These are phyloP conservation scores for Prototheca stagnorum DNA, from an alignment of 163 green algal species.

Conservation along the genomic window DNA sequence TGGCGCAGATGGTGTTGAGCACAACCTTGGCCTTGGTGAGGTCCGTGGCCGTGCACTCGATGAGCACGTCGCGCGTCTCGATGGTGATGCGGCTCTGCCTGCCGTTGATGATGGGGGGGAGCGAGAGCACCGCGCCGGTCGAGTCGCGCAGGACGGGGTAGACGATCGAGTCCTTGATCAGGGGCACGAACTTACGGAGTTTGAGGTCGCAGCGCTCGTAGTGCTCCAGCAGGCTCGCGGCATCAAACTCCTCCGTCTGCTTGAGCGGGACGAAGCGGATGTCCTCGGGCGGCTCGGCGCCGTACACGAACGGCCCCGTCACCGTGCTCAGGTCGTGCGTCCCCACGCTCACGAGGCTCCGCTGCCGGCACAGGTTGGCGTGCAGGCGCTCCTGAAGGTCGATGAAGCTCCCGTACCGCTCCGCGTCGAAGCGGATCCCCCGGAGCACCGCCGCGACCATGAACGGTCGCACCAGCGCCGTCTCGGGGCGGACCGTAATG, in stretches of 20 bases:
- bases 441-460: constrained; percentile 85
- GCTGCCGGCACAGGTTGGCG: constrained; percentile 91
- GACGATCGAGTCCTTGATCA: constrained; percentile 82
- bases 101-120: constrained; percentile 98
- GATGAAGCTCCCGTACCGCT: constrained; percentile 88
- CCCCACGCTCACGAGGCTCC: constrained; percentile 87
- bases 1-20: constrained; percentile 67
- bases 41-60: constrained; percentile 95
- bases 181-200: constrained; percentile 86
- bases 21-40: constrained; percentile 87
- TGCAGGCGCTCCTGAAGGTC: constrained; percentile 98
- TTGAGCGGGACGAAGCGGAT: constrained; percentile 95
- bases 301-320: constrained; percentile 90
- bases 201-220: constrained; percentile 92
- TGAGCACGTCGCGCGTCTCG: constrained; percentile 88
- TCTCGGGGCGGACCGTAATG: constrained; percentile 77
- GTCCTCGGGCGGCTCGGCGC: constrained; percentile 75
- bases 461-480: constrained; percentile 82
- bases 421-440: constrained; percentile 64
- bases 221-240: constrained; percentile 61
- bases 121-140: constrained; percentile 71
- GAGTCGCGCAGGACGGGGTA: constrained; percentile 88
- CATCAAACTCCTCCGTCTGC: constrained; percentile 71
- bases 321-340: constrained; percentile 87
- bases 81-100: constrained; percentile 70